Evolutionary conservation across 768 basidiomycete species (phyloP).

Genomic region (Mycena epipterygia): DNA sequence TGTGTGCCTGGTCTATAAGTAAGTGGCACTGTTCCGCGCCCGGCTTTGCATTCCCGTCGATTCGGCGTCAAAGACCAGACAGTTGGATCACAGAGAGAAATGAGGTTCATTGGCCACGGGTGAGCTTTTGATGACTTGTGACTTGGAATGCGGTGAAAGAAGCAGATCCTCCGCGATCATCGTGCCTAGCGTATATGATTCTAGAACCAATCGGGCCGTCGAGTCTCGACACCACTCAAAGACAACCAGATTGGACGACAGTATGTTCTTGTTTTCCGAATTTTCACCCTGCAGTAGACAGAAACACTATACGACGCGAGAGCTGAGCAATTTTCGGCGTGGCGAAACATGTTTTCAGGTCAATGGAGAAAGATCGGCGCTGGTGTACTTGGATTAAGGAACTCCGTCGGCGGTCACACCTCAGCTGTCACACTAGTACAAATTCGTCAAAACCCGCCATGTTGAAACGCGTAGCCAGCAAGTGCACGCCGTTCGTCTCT

Average conservation of each 20-base stretch:
- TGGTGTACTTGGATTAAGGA: no score
- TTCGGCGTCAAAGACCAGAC: constrained; percentile 8
- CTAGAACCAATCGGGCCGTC: neutral
- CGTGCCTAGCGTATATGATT: constrained; percentile 18
- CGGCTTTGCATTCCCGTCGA: constrained; percentile 9
- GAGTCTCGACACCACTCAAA: no score
- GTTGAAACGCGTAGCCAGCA: neutral
- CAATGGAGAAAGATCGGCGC: no score
- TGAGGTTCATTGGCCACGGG: constrained; percentile 3
- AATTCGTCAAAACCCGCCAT: neutral
- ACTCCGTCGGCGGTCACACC: no score
- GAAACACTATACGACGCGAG: no score
- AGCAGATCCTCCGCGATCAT: constrained; percentile 15
- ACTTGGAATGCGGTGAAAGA: constrained; percentile 17
- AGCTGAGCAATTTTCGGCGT: no score
- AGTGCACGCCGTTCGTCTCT: neutral
- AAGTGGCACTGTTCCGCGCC: neutral
- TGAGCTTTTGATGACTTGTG: no score
- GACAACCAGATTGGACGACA: no score
- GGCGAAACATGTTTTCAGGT: no score
- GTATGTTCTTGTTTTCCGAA: no score
- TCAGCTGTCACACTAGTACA: neutral
- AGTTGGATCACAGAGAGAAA: constrained; percentile 14
- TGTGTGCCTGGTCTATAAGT: constrained; percentile 20
- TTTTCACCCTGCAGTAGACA: no score